Evolutionary conservation across 805 yeast species (phyloP).

Genomic region (Yamadazyma sp.): DNA sequence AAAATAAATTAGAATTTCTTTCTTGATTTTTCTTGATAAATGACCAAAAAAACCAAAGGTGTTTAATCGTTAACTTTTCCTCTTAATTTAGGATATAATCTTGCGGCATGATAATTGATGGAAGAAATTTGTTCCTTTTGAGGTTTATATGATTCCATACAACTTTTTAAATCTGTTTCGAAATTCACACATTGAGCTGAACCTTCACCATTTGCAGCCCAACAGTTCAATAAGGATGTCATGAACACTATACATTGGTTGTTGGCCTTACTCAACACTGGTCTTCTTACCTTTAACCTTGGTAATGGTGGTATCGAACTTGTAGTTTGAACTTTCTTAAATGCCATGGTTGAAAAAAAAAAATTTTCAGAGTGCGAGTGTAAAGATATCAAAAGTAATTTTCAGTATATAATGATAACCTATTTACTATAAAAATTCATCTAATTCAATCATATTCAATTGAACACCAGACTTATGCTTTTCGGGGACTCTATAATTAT

Average conservation of each 20-base stretch:
- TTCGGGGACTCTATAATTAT: slow-evolving; percentile 9
- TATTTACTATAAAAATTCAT: slow-evolving; percentile 3
- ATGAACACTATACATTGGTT: slow-evolving; percentile 77
- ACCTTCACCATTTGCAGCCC: slow-evolving; percentile 95
- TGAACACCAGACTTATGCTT: background rate
- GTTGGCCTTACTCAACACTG: slow-evolving; percentile 53
- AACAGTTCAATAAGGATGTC: slow-evolving; percentile 85
- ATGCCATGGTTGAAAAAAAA: slow-evolving; percentile 33
- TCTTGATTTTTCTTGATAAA: too few relatives aligned
- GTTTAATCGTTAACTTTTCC: slow-evolving; percentile 40
- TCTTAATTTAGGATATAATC: slow-evolving; percentile 55
- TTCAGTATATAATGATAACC: background rate
- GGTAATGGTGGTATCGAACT: slow-evolving; percentile 67
- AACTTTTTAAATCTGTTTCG: slow-evolving; percentile 67
- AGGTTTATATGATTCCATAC: slow-evolving; percentile 55
- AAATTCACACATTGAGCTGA: slow-evolving; percentile 59
- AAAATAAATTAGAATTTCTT: too few relatives aligned
- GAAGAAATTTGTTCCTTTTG: slow-evolving; percentile 42
- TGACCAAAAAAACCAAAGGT: too few relatives aligned
- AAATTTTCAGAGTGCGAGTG: background rate
- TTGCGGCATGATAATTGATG: slow-evolving; percentile 53
- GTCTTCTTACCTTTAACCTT: slow-evolving; percentile 64
- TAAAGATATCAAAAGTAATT: background rate
- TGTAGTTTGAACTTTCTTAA: slow-evolving; percentile 40
- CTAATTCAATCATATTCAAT: slow-evolving; percentile 5